phyloP scores from a whole-genome alignment of 306 rosid species.

The Cyclanthera cordifolia region DNA sequence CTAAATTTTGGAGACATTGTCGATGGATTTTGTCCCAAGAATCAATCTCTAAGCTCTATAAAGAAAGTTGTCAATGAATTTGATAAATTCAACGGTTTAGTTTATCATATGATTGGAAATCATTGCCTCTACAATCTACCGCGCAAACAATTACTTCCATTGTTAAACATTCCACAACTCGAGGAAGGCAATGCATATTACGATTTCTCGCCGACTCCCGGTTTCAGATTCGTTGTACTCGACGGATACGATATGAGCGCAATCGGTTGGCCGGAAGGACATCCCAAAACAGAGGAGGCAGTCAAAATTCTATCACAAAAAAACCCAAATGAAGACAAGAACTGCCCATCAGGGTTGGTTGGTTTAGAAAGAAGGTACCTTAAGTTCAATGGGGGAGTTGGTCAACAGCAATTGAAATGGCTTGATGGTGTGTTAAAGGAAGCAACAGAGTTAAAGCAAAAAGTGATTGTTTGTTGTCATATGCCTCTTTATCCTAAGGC shows the following conservation, averaged over 20 bases:
- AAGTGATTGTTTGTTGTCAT: slow-evolving; percentile 72
- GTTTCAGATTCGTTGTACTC: slow-evolving; percentile 60
- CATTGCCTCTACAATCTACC: slow-evolving; percentile 97
- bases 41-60: slow-evolving; percentile 48
- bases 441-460: slow-evolving; percentile 55
- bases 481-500: slow-evolving; percentile 61
- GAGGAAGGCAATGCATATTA: slow-evolving; percentile 47
- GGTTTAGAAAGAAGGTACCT: slow-evolving; percentile 77
- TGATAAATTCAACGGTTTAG: slow-evolving; percentile 45
- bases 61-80: slow-evolving; percentile 46
- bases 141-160: slow-evolving; percentile 52
- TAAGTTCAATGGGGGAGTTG: slow-evolving; percentile 86
- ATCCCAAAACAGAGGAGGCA: slow-evolving; percentile 54
- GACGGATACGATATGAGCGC: slow-evolving; percentile 86
- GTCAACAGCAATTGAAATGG: slow-evolving; percentile 83
- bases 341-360: slow-evolving; percentile 53
- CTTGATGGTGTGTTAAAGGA: slow-evolving; percentile 44
- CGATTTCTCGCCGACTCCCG: slow-evolving; percentile 63
- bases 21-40: slow-evolving; percentile 78
- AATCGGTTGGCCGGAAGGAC: slow-evolving; percentile 79
- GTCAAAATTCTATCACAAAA: slow-evolving; percentile 41
- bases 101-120: slow-evolving; percentile 79
- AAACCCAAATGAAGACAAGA: slow-evolving; percentile 79
- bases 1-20: slow-evolving; percentile 80
- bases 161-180: slow-evolving; percentile 39